Evolutionary conservation across 768 basidiomycete species (phyloP).

Genomic region (Lactarius evosmus): DNA sequence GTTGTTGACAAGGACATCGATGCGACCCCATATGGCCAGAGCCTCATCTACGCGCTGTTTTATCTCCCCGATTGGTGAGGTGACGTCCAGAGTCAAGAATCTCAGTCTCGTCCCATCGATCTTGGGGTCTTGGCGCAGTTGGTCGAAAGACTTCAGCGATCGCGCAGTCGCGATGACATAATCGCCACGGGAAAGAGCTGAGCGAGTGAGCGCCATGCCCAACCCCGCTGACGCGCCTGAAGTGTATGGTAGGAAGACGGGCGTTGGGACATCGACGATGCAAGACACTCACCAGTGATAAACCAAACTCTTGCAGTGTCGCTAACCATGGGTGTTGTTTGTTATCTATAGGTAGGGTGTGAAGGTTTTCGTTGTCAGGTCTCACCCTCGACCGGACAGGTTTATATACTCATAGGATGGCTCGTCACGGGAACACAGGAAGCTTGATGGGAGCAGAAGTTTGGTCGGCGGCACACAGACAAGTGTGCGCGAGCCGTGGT

Average conservation of each 20-base stretch:
- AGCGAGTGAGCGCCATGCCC: constrained; percentile 17
- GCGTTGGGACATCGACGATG: not conserved
- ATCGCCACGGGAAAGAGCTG: constrained; percentile 19
- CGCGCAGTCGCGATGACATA: constrained; percentile 16
- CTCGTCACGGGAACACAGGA: not conserved
- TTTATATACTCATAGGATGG: not conserved
- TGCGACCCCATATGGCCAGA: constrained; percentile 16
- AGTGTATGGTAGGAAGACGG: not conserved
- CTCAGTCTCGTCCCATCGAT: constrained; percentile 5
- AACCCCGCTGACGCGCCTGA: constrained; percentile 19
- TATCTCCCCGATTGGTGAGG: constrained; percentile 11
- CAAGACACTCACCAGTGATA: constrained; percentile 16
- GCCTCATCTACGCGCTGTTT: constrained; percentile 4
- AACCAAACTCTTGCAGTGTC: constrained; percentile 15
- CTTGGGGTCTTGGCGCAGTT: constrained; percentile 1
- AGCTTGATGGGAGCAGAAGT: not conserved
- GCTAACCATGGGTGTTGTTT: not conserved
- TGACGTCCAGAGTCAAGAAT: constrained; percentile 13
- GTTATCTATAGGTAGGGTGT: not conserved
- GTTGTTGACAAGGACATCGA: constrained; percentile 24
- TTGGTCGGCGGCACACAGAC: not conserved
- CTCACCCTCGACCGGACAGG: not conserved
- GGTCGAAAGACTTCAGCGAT: constrained; percentile 3
- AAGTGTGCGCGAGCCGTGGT: no score
- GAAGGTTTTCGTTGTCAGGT: not conserved